phyloP scores from a whole-genome alignment of 768 basidiomycete genomes.

The Trametes meyenii region DNA sequence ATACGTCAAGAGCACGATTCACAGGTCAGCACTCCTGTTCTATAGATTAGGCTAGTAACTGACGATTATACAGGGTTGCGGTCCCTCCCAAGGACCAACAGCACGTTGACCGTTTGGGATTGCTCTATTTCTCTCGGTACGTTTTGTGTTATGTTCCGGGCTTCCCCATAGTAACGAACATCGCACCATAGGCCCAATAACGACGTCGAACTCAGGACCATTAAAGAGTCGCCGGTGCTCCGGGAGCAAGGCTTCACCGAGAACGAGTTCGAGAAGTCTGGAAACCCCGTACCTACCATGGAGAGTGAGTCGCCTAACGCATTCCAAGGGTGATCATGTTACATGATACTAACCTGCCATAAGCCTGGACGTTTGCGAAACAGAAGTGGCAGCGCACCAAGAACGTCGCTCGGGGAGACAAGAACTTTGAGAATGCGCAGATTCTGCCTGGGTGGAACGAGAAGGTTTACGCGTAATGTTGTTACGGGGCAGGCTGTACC shows the following conservation, averaged over 20 bases:
- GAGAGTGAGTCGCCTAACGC: constrained; percentile 33
- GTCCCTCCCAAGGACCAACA: constrained; percentile 54
- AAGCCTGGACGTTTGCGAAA: constrained; percentile 53
- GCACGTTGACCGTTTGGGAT: constrained; percentile 52
- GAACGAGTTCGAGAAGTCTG: constrained; percentile 49
- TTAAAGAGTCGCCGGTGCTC: constrained; percentile 46
- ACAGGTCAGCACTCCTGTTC: constrained; percentile 33
- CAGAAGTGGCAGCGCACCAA: constrained; percentile 55
- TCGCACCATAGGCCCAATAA: constrained; percentile 42
- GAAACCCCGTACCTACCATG: constrained; percentile 49
- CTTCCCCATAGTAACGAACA: neutral
- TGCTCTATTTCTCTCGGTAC: constrained; percentile 52
- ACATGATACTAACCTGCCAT: neutral
- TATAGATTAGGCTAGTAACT: neutral
- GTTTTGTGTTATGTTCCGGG: neutral
- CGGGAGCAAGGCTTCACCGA: constrained; percentile 45
- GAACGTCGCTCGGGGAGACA: constrained; percentile 34
- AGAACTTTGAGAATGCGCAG: constrained; percentile 39
- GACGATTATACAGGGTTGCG: constrained; percentile 32
- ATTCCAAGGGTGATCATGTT: neutral
- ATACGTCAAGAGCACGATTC: constrained; percentile 49
- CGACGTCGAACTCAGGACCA: constrained; percentile 44
- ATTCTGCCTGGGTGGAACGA: constrained; percentile 52
- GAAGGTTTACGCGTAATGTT: constrained; percentile 37
- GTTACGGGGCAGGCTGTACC: neutral